Evolutionary conservation across 768 basidiomycete genomes (phyloP), one percentile per base, ranked within the genome.

Genomic region (Termitomyces bulborhizus): DNA sequence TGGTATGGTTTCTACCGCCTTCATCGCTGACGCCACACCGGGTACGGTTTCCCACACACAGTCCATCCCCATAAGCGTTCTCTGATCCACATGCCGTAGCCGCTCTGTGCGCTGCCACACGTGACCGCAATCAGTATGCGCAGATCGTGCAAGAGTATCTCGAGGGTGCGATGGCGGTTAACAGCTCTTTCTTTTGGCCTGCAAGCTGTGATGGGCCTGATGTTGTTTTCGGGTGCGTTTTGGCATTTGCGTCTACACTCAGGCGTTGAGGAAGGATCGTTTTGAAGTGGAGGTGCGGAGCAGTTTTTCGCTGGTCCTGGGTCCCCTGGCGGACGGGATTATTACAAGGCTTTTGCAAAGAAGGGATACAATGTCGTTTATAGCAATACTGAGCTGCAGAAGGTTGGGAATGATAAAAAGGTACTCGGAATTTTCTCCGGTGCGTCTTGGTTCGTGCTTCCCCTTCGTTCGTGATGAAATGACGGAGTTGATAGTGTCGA

Each of bases 1-100:
- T 48, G 76, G 76, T 31, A 76, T 77, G 49, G 76, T 77, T 0
- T 75, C 76, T 1, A 77, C 76, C n/a, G 76, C 76, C 6, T 65
- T 61, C 53, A 75, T 77, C 37, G 72, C 72, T 5, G 75, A 77
- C 63, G 75, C 75, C 24, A 77, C 75, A 18, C 75, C 75, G 37
- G 72, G 72, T 69, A 56, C 26, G 3, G 64, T 58, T 16, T 51
- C 32, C 44, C 42, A 29, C 39, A 6, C 42, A 29, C 39, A 6
- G 43, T 39, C 54, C 21, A 41, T 27, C 4, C 12, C 41, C n/a
- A 7, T 40, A 2, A 8, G 31, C 8, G 31, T 32, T 9, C 27
- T 26, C 24, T 44, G 15, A 44, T 27, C 21, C 13, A 18, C 21
- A 13, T 31, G 47, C 52, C 8, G 18, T 41, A 72, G 75, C 72